Percentiles rank a stretch among this genome's conserved stretches.
Conservation (phyloP, 176 grass and related monocot species). For the Chrysopogon serrulatus region DNA sequence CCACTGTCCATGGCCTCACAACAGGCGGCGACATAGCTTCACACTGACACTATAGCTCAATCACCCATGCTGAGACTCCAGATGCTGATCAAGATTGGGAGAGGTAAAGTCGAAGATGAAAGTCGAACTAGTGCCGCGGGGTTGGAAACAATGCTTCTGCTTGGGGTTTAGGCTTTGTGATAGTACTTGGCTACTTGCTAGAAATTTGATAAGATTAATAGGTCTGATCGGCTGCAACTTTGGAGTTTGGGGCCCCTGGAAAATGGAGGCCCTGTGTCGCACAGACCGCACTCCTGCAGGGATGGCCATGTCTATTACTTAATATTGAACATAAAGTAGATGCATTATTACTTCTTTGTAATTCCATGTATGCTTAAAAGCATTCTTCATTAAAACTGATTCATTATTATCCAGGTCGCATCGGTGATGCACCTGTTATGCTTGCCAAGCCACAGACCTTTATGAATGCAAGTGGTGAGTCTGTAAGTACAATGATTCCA, state of each 20-base stretch:
- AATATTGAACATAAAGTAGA: background rate
- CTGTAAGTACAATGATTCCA: constrained; percentile 74
- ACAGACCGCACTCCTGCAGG: too few relatives aligned
- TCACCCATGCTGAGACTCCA: background rate
- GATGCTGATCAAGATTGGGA: background rate
- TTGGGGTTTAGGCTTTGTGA: background rate
- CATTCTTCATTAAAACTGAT: background rate
- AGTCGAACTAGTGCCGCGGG: background rate
- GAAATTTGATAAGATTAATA: background rate
- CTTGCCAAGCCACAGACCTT: constrained; percentile 95
- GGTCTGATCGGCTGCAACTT: background rate
- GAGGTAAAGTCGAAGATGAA: background rate
- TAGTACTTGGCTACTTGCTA: background rate
- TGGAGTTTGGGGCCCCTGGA: background rate
- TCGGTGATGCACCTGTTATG: constrained; percentile 71
- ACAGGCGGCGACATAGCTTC: background rate
- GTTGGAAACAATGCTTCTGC: background rate
- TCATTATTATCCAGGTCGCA: constrained; percentile 47
- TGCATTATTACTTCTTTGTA: constrained; percentile 11
- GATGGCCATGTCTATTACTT: background rate
- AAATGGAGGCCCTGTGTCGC: background rate
- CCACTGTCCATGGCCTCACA: background rate
- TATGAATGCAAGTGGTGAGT: constrained; percentile 99
- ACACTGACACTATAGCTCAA: background rate
- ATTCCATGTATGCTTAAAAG: background rate